These are phyloP conservation scores for Ophiosphaerella herpotricha DNA, from an alignment of 2,329 filamentous ascomycete genomes.

Conservation along the genomic window DNA sequence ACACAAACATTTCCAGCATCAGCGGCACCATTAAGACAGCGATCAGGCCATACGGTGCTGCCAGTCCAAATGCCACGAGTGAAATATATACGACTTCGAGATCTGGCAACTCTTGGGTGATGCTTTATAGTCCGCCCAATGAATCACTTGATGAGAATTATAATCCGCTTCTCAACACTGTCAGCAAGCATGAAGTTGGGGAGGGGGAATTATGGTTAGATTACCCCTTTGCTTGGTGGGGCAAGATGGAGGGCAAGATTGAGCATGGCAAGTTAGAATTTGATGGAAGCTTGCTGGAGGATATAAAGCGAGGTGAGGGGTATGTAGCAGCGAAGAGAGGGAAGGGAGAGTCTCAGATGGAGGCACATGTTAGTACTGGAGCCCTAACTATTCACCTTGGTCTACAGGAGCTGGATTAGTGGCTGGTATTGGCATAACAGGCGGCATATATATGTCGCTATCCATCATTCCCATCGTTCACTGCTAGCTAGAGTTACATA, in stretches of 20 bases:
- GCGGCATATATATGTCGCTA: too few species aligned
- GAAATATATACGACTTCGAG: slow-evolving; percentile 11
- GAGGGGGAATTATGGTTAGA: slow-evolving; percentile 10
- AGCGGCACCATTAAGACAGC: slow-evolving; percentile 2
- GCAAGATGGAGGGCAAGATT: slow-evolving; percentile 15
- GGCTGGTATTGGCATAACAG: too few species aligned
- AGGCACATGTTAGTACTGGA: slow-evolving; percentile 10
- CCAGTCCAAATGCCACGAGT: slow-evolving; percentile 5
- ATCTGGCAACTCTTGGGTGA: slow-evolving; percentile 1
- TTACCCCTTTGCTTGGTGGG: slow-evolving; percentile 17
- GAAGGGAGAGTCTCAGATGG: slow-evolving; percentile 9
- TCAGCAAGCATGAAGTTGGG: slow-evolving; percentile 12
- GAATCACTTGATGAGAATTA: slow-evolving; percentile 6
- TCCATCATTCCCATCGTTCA: too few species aligned
- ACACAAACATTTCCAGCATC: slow-evolving; percentile 17
- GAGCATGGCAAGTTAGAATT: slow-evolving; percentile 12
- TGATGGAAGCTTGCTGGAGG: slow-evolving; percentile 9
- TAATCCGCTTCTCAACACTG: slow-evolving; percentile 14
- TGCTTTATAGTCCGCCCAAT: neutral
- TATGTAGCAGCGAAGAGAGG: slow-evolving; percentile 18
- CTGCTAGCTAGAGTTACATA: too few species aligned
- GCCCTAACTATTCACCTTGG: too few species aligned
- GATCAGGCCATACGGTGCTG: slow-evolving; percentile 9
- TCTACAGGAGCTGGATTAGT: too few species aligned
- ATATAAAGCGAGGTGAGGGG: slow-evolving; percentile 10